A percentile compares a stretch with the other conserved stretches of the same genome.
Conservation (phyloP, 257 asterid genomes). For the Solanum neorickii region DNA sequence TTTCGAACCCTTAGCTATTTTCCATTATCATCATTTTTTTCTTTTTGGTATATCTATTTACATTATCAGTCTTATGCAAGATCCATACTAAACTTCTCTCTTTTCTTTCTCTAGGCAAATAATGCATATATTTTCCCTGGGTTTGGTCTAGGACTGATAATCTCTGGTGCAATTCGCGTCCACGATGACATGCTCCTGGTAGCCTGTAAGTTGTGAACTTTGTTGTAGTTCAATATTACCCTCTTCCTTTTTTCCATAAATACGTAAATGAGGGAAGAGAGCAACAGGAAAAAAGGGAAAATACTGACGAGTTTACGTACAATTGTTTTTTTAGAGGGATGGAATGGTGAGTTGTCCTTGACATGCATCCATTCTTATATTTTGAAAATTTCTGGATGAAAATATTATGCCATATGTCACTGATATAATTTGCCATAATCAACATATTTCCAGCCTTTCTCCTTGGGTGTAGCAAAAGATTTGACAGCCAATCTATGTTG, state of each 20-base stretch:
- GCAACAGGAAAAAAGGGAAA: not conserved
- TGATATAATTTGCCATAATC: not conserved
- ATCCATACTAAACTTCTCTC: not conserved
- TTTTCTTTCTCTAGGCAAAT: conserved; percentile 45
- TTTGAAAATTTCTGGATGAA: not conserved
- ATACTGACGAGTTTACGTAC: not conserved
- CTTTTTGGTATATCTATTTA: not conserved
- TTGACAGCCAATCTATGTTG: not conserved
- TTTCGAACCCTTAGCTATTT: not conserved
- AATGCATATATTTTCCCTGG: conserved; percentile 93
- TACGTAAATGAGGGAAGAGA: not conserved
- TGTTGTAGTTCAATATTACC: not conserved
- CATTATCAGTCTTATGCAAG: not conserved
- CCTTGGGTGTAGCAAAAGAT: not conserved
- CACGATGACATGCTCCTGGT: conserved; percentile 92
- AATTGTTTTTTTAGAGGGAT: not conserved
- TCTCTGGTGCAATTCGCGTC: conserved; percentile 89
- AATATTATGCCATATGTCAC: not conserved
- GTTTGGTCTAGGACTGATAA: conserved; percentile 79
- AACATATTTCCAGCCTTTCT: not conserved
- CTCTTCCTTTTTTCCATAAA: not conserved
- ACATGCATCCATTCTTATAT: not conserved
- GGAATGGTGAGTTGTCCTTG: not conserved
- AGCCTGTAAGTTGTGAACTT: conserved; percentile 56
- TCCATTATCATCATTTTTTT: not conserved